Base-by-base conservation (phyloP, 495 filamentous ascomycete genomes). In the Xylaria scruposa region DNA sequence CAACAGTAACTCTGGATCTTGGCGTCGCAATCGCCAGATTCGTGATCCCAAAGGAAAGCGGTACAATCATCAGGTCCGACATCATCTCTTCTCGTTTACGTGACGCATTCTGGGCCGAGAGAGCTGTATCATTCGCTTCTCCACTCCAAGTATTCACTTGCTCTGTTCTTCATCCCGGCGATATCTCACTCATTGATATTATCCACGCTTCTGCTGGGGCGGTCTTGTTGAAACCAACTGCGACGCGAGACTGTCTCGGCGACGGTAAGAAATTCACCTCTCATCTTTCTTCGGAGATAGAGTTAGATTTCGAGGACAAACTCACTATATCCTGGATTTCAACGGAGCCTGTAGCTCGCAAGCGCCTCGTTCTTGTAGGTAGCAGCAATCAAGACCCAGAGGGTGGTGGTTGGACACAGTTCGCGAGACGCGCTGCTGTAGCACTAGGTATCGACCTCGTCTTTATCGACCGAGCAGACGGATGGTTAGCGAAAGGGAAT, bases 371-470 rank as follows among this genome's bases (percentile, higher is more conserved):
- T 19, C 79, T 83, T 15, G 75, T 83, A 49, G 70, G 83, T 0
- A 78, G 80, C 24, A 81, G 83, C 51, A 81, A 79, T 5, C 80
- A 80, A 33, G 70, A 80, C 17, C 81, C 78, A n/a, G 75, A 78
- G 2, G 79, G 78, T 31, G 78, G 81, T 5, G 75, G 75, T 6
- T 78, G 77, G 77, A 74, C 73, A n/a, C 65, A 72, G 42, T 81
- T 76, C 24, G 75, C 79, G 3, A 83, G 79, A 53, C 68, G 71
- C 42, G 84, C 84, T 5, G 84, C 85, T 10, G 71, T 61, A 12
- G 81, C 79, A 2, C 79, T 88, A 0, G 81, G 82, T 2, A 81
- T 87, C 33, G 77, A 81, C 9, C 75, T 88, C 0, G 80, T 87
- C 7, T 78, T 87, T 29, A 71, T 88, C 26, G 85, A 87, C 60